Base-by-base conservation (phyloP, 371 early-diverging fungal species). In the Dipsacomyces acuminosporus region DNA sequence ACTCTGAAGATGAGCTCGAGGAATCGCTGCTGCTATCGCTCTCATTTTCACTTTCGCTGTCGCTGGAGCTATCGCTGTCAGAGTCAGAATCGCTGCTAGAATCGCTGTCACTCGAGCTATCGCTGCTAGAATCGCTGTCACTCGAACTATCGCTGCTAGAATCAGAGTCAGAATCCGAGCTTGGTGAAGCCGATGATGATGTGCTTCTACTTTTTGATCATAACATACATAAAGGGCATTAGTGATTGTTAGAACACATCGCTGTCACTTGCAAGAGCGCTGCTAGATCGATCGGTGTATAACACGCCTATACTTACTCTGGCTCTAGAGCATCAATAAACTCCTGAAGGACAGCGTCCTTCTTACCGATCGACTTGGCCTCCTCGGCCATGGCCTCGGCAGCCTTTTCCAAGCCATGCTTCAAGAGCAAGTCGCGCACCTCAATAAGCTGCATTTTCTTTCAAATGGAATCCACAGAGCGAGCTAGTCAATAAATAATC, bases 331-430 rank as follows among this genome's bases (percentile, higher is more conserved):
- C 24, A 13, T 41, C 25, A 18, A 45, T 30, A 11, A 30, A 30
- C 30, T 30, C 30, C 30, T 7, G 30, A 30, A 62, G 57, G 17
- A 22, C 49, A 15, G 36, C 25, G 11, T 52, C 52, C 34, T 35
- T 45, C 21, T 56, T 24, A 15, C 48, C 47, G 8, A 54, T 15
- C 1, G 11, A 35, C 48, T 33, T 23, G 5, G 60, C 51, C 47
- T 64, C 64, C 11, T 42, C 44, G 14, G 59, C 14, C 55, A 64
- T 45, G 20, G 51, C 48, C 2, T 33, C 33, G 13, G 60, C 51
- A 2, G 64, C 51, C 23, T 64, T 64, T 0, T 8, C 26, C 3
- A 64, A 40, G 2, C 55, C 60, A 6, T 54, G 54, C 47, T 59
- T 43, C 20, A 25, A 20, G 19, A 64, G 59, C 22, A 59, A 44